Base-by-base conservation (phyloP, 345 rosid species). In the Ricinus communis region DNA sequence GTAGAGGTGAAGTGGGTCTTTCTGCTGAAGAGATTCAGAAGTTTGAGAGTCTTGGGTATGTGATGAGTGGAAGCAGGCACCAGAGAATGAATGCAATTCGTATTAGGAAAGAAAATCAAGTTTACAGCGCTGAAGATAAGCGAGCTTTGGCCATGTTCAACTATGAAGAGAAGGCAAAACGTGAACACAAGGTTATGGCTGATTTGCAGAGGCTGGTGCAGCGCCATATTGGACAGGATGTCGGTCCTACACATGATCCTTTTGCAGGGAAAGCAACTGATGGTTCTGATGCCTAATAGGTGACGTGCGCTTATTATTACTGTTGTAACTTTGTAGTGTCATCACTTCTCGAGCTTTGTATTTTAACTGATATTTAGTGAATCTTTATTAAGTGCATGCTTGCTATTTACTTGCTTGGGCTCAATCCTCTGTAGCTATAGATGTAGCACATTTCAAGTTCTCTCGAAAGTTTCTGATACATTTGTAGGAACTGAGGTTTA, bases 1-100 rank as follows among this genome's bases (percentile, higher is more conserved):
- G 98, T 63, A 89, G 99, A 91, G 99, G 99, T 71, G 99, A 96
- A 85, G 99, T 96, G 82, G 99, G 98, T 86, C 89, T 96, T 52
- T 89, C 93, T 24, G 98, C 98, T 1, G 99, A 96, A 21, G 98
- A 93, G 83, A 96, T 96, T 84, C 87, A 82, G 64, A 96, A 87
- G 80, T 93, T 89, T 71, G 99, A 95, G 87, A 18, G 47, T 77
- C 97, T 92, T 83, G 99, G 99, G 69, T 90, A 89, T 82, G 99
- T 95, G 74, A 95, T 95, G 99, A 95, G 99, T 86, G 99, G 97
- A 65, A 89, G 97, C 69, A 90, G 99, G 76, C 97, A 95, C 69
- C 96, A 89, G 78, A 90, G 99, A 80, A 95, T 92, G 97, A 92
- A 92, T 87, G 99, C 97, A 28, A 95, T 95, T 77, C 96, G 97